Conservation (phyloP, 306 rosid species). For the Senna tora region DNA sequence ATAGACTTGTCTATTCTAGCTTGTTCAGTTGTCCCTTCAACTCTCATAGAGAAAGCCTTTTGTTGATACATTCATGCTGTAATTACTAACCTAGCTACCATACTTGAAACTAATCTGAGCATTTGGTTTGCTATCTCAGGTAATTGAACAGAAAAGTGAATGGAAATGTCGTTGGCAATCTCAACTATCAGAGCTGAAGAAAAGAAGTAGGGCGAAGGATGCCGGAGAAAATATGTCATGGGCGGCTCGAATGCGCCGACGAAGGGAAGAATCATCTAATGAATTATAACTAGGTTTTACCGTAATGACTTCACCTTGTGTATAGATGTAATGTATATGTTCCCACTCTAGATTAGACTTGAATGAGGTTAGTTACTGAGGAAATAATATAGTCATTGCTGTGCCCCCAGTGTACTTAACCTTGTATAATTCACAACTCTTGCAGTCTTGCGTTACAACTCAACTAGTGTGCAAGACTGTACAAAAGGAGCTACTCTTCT, state of each 20-base stretch:
- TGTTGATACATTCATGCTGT: background rate
- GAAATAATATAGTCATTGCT: too few species aligned
- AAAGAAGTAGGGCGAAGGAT: constrained; percentile 51
- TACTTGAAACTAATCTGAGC: background rate
- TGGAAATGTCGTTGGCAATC: constrained; percentile 59
- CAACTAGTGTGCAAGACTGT: background rate
- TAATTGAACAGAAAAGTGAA: constrained; percentile 39
- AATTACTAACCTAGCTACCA: too few species aligned
- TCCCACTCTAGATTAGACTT: background rate
- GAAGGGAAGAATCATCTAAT: constrained; percentile 41
- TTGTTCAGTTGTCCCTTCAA: background rate
- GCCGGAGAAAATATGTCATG: constrained; percentile 49
- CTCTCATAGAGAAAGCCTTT: background rate
- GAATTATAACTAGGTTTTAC: constrained; percentile 8
- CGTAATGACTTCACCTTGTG: too few species aligned
- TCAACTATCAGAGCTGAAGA: constrained; percentile 63
- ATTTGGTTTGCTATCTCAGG: constrained; percentile 42
- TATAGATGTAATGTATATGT: background rate
- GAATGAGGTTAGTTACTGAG: background rate
- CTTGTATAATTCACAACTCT: too few species aligned
- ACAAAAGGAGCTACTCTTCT: background rate
- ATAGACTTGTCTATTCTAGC: background rate
- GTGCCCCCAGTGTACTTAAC: too few species aligned
- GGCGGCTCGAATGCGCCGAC: constrained; percentile 73
- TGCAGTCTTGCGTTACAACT: too few species aligned